A percentile compares a stretch with the other conserved stretches of the same genome.
Conservation (phyloP, 208 protist species). For the Naegleria lovaniensis region DNA sequence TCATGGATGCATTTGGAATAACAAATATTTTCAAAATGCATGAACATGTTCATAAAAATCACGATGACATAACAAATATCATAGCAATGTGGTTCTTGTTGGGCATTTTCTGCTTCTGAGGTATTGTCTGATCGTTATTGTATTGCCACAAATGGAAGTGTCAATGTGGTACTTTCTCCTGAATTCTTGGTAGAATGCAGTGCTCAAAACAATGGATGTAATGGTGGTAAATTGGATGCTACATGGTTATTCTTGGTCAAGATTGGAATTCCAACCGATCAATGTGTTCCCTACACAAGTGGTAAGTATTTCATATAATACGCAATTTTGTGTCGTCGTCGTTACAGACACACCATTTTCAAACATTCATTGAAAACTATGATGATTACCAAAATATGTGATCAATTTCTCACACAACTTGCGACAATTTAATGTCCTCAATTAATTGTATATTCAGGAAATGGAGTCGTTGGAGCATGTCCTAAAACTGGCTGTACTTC, state of each 20-base stretch:
- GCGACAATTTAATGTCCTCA: no score
- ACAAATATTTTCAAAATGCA: conserved; percentile 47
- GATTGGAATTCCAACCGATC: conserved; percentile 29
- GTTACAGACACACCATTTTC: neutral
- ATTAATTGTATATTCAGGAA: no score
- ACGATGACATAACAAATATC: neutral
- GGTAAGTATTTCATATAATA: neutral
- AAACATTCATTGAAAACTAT: no score
- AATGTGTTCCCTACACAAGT: conserved; percentile 39
- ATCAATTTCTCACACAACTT: no score
- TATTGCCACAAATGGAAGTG: conserved; percentile 56
- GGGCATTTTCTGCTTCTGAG: conserved; percentile 40
- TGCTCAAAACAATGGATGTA: conserved; percentile 35
- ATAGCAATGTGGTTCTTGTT: neutral
- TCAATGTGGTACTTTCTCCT: conserved; percentile 32
- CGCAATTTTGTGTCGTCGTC: neutral
- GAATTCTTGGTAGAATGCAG: conserved; percentile 28
- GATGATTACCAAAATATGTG: no score
- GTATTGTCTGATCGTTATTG: conserved; percentile 75
- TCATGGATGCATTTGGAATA: conserved; percentile 80
- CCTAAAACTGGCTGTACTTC: neutral
- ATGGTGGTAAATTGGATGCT: conserved; percentile 36
- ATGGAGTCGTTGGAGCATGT: no score
- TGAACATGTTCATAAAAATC: neutral
- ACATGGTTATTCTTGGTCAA: conserved; percentile 28